These are phyloP conservation scores for Terfezia claveryi DNA, from an alignment of 495 filamentous ascomycete species.

Conservation along the genomic window DNA sequence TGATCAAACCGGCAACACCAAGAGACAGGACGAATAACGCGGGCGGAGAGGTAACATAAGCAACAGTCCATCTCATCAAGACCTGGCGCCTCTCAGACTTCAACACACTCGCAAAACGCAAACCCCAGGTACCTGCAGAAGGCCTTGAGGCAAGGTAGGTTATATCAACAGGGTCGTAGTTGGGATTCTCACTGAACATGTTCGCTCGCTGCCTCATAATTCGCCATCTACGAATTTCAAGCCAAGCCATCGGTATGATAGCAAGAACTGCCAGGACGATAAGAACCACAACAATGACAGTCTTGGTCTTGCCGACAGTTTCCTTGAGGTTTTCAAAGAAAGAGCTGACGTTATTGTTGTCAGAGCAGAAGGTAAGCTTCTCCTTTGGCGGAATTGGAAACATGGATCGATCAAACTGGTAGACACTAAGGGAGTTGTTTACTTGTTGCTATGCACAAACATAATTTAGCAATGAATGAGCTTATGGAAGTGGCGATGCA, in stretches of 20 bases:
- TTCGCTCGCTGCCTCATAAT: conserved; percentile 44
- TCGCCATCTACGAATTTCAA: conserved; percentile 61
- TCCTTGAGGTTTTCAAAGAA: conserved; percentile 58
- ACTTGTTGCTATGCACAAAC: conserved; percentile 36
- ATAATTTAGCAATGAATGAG: not conserved
- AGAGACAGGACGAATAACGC: conserved; percentile 76
- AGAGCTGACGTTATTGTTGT: conserved; percentile 58
- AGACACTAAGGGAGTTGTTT: conserved; percentile 40
- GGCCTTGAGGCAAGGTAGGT: conserved; percentile 72
- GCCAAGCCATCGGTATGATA: conserved; percentile 53
- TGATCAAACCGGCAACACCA: conserved; percentile 62
- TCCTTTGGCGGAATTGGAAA: conserved; percentile 69
- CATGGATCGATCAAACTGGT: conserved; percentile 49
- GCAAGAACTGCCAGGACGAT: conserved; percentile 44
- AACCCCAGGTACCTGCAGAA: conserved; percentile 43
- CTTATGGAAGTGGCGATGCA: not conserved
- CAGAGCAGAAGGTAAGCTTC: conserved; percentile 64
- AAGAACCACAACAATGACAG: conserved; percentile 51
- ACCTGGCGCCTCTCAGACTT: conserved; percentile 42
- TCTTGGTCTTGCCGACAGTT: conserved; percentile 38
- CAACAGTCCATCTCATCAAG: conserved; percentile 60
- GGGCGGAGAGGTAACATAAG: conserved; percentile 64
- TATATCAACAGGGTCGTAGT: conserved; percentile 60
- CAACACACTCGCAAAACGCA: conserved; percentile 50
- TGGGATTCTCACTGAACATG: conserved; percentile 34